Conservation (phyloP, 2,329 filamentous ascomycete genomes). For the Exophiala aquamarina region DNA sequence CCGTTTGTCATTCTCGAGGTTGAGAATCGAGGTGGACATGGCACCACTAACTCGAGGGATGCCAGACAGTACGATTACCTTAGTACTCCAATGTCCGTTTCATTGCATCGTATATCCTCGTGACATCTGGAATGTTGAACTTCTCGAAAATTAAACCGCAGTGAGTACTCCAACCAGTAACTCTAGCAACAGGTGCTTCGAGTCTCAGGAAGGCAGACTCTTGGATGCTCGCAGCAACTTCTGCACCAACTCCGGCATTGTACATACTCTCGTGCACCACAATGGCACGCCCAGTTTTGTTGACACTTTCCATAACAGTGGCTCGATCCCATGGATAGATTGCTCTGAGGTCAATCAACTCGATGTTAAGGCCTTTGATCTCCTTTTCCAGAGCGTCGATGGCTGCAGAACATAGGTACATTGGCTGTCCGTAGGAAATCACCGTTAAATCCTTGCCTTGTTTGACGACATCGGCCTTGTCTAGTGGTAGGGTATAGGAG, state of each 20-base stretch:
- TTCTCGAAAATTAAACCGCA: slow-evolving; percentile 76
- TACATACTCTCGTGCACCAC: slow-evolving; percentile 93
- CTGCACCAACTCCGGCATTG: slow-evolving; percentile 84
- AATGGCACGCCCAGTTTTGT: slow-evolving; percentile 81
- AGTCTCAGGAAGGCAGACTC: slow-evolving; percentile 80
- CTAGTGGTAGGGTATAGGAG: slow-evolving; percentile 78
- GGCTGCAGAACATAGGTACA: slow-evolving; percentile 79
- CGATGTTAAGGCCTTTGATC: slow-evolving; percentile 67
- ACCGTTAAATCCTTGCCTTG: slow-evolving; percentile 78
- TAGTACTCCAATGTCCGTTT: slow-evolving; percentile 67
- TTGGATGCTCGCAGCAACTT: slow-evolving; percentile 85
- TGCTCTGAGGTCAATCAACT: slow-evolving; percentile 84
- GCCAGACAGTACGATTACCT: slow-evolving; percentile 17
- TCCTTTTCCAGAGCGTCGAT: slow-evolving; percentile 75
- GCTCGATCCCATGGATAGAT: slow-evolving; percentile 90
- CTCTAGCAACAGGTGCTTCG: slow-evolving; percentile 80
- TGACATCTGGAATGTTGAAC: slow-evolving; percentile 80
- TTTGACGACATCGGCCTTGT: slow-evolving; percentile 81
- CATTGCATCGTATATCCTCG: slow-evolving; percentile 71
- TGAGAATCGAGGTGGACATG: no score
- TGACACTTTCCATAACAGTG: slow-evolving; percentile 76
- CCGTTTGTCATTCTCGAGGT: no score
- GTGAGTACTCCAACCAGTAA: slow-evolving; percentile 89
- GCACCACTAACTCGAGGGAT: no score
- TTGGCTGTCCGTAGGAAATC: slow-evolving; percentile 83